A percentile compares a stretch with the other conserved stretches of the same genome.
Conservation (phyloP, 805 yeast genomes). For the Metschnikowia reukaufii region DNA sequence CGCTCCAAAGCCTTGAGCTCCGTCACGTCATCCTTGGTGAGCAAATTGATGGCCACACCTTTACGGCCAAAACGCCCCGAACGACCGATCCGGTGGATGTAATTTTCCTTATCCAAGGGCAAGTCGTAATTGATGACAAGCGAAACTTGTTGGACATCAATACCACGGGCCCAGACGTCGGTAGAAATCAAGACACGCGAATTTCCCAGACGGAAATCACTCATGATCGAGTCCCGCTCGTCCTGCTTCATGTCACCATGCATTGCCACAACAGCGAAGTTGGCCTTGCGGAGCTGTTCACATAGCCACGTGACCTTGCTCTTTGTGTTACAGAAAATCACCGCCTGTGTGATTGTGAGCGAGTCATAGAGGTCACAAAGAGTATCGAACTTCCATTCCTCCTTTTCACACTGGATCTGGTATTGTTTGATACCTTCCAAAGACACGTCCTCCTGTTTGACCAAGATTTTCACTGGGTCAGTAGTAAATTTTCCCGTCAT, state of each 20-base stretch:
- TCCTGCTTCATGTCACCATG: conserved; percentile 97
- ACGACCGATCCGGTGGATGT: conserved; percentile 96
- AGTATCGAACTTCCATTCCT: conserved; percentile 92
- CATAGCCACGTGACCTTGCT: conserved; percentile 91
- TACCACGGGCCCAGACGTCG: conserved; percentile 97
- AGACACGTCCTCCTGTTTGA: conserved; percentile 90
- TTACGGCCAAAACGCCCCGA: conserved; percentile 98
- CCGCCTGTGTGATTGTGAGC: conserved; percentile 94
- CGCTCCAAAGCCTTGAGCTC: conserved; percentile 73
- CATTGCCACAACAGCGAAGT: conserved; percentile 93
- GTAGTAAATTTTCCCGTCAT: conserved; percentile 90
- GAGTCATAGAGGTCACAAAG: conserved; percentile 94
- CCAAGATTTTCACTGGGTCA: conserved; percentile 91
- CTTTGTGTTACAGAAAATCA: conserved; percentile 96
- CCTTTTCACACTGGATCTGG: conserved; percentile 86
- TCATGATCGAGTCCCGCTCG: conserved; percentile 93
- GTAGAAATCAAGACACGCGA: conserved; percentile 94
- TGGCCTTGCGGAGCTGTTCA: conserved; percentile 70
- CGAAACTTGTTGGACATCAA: conserved; percentile 97
- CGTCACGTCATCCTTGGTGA: conserved; percentile 74
- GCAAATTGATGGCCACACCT: conserved; percentile 95
- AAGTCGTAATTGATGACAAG: conserved; percentile 93
- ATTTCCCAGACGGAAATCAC: conserved; percentile 90
- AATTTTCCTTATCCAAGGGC: conserved; percentile 91
- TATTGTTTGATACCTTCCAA: conserved; percentile 94